These are phyloP conservation scores for Pezicula radicicola DNA, from an alignment of 2,329 filamentous ascomycete genomes.

Conservation along the genomic window DNA sequence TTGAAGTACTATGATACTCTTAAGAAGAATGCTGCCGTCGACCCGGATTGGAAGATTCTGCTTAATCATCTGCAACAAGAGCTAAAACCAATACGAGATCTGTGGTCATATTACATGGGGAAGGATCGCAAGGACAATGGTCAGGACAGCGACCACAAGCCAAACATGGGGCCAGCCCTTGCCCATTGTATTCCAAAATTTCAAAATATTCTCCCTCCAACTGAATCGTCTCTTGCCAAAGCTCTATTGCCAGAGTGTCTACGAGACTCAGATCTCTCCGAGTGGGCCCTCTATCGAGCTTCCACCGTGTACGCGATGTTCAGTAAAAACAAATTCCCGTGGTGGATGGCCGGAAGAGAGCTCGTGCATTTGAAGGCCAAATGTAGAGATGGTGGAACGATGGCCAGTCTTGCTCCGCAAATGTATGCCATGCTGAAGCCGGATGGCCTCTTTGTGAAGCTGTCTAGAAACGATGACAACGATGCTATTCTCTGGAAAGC, in stretches of 20 bases:
- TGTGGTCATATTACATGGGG: constrained; percentile 9
- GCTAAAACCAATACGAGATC: constrained; percentile 4
- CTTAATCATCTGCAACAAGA: constrained; percentile 9
- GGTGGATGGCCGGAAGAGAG: constrained; percentile 27
- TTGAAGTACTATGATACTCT: constrained; percentile 11
- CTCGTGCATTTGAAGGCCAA: constrained; percentile 22
- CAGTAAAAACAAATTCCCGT: constrained; percentile 11
- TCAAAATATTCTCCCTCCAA: constrained; percentile 18
- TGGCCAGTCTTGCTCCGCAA: constrained; percentile 1
- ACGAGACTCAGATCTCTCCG: constrained; percentile 13
- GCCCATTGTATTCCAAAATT: constrained; percentile 14
- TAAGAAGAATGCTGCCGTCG: constrained; percentile 1
- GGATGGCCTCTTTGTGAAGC: constrained; percentile 13
- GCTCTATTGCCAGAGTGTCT: constrained; percentile 11
- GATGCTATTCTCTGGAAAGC: not conserved
- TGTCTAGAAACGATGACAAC: not conserved
- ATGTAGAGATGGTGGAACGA: not conserved
- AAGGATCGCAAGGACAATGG: constrained; percentile 1
- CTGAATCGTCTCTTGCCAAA: constrained; percentile 12
- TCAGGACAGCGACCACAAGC: constrained; percentile 1
- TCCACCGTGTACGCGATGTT: constrained; percentile 30
- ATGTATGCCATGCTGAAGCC: constrained; percentile 20
- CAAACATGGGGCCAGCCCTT: constrained; percentile 4
- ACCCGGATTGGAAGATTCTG: constrained; percentile 12
- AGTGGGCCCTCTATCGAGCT: constrained; percentile 44